Evolutionary conservation across 345 rosid species (phyloP), one percentile per base, ranked within the genome.

Genomic region (Durio zibethinus): DNA sequence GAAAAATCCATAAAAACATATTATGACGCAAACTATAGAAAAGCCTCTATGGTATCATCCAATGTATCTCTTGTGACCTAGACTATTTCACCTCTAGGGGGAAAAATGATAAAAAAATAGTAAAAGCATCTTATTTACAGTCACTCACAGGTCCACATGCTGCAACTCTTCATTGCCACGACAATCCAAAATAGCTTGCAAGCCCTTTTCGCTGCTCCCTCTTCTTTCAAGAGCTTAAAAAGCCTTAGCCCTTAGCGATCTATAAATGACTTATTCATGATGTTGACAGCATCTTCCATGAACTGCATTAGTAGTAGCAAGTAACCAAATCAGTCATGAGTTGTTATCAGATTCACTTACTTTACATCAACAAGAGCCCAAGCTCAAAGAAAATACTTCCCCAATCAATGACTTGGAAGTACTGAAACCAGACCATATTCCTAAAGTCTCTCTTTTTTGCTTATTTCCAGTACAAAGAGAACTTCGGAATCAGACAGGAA

Each of bases 191-290:
- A 29, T 65, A 45, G 31, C 31, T 45, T 42, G 40, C 60, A 21
- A 56, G 47, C 59, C 78, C 40, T 77, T 56, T 70, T 36, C 20
- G 76, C 68, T 47, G 70, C 80, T 25, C 16, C 42, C 63, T 66
- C 33, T 50, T 62, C 72, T 71, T 77, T 73, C 47, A 4, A 14
- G n/a, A 70, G 54, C 75, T 35, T 20, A 29, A 71, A 70, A 76
- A 29, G 11, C 33, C 53, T 54, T 29, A 40, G 35, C 82, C 29
- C 60, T 87, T 84, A 84, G 74, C 94, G 94, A 82, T 91, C 97
- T 20, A 88, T 84, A 82, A 94, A 94, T 3, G 97, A 91, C 86
- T 92, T 91, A 84, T 94, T 86, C 97, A 92, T 94, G 84, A 92
- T 89, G 83, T 84, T 81, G 29, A 91, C 91, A 18, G 97, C 98